These are phyloP conservation scores for Centrapalus pauciflorus DNA, from an alignment of 129 eudicot species.

Conservation along the genomic window DNA sequence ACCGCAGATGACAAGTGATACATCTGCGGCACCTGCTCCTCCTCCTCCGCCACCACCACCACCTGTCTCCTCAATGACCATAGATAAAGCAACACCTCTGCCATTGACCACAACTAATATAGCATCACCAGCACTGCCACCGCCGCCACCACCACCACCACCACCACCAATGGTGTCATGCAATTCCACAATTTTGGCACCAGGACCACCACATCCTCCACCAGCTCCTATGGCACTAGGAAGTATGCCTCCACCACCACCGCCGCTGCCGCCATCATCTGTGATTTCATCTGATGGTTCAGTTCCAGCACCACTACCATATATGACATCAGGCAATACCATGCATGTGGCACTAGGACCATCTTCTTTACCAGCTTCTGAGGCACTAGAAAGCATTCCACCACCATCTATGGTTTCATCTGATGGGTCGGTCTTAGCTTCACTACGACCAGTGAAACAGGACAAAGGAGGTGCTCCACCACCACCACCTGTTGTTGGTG, in stretches of 20 bases:
- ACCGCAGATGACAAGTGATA: not conserved
- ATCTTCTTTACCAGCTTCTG: conserved; percentile 15
- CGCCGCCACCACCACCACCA: not conserved
- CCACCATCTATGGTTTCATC: conserved; percentile 34
- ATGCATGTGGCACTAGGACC: not conserved
- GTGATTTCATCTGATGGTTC: no score
- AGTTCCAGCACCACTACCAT: not conserved
- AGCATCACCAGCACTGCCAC: not conserved
- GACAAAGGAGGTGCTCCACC: conserved; percentile 61
- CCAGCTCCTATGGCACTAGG: conserved; percentile 8
- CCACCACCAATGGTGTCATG: not conserved
- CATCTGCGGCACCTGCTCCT: not conserved
- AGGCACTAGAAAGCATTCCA: conserved; percentile 21
- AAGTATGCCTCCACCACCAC: conserved; percentile 19
- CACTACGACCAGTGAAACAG: conserved; percentile 34
- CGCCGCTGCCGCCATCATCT: conserved; percentile 4
- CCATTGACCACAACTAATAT: not conserved
- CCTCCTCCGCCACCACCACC: conserved; percentile 25
- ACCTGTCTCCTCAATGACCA: conserved; percentile 16
- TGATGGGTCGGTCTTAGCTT: conserved; percentile 19
- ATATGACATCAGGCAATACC: not conserved
- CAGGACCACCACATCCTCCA: conserved; percentile 26
- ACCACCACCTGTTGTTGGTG: conserved; percentile 64
- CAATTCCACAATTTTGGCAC: conserved; percentile 12
- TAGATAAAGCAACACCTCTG: not conserved